Percentiles rank a stretch among this genome's conserved stretches.
Conservation (phyloP, 2,329 filamentous ascomycete genomes). For the Rugonectria rugulosa region DNA sequence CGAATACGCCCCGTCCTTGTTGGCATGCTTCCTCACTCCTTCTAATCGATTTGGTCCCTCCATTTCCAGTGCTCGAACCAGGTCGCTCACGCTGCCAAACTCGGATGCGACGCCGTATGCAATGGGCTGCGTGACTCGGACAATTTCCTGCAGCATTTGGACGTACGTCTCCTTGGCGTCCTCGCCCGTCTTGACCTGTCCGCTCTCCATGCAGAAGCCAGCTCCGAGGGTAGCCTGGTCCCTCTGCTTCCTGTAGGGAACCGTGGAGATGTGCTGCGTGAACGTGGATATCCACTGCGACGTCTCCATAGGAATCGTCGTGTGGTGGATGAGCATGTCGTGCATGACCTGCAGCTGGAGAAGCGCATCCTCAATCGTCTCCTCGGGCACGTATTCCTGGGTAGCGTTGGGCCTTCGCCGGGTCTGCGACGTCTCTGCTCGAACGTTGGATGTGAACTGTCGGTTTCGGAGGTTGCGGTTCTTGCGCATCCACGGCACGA, state of each 20-base stretch:
- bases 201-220: slow-evolving; percentile 80
- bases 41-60: slow-evolving; percentile 69
- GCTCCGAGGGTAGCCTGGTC: slow-evolving; percentile 60
- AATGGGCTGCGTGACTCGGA: slow-evolving; percentile 74
- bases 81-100: slow-evolving; percentile 63
- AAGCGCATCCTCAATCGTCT: slow-evolving; percentile 74
- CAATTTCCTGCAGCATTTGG: slow-evolving; percentile 79
- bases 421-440: slow-evolving; percentile 44
- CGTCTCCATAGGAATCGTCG: slow-evolving; percentile 65
- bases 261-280: slow-evolving; percentile 80
- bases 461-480: slow-evolving; percentile 73
- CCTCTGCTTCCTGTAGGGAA: slow-evolving; percentile 70
- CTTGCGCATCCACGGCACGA: slow-evolving; percentile 71
- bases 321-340: slow-evolving; percentile 74
- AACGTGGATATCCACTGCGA: slow-evolving; percentile 77
- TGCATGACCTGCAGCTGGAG: slow-evolving; percentile 75
- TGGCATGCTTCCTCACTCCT: slow-evolving; percentile 64
- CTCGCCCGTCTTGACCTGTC: slow-evolving; percentile 76
- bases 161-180: slow-evolving; percentile 72
- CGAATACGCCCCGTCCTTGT: slow-evolving; percentile 63
- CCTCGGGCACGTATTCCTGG: slow-evolving; percentile 68
- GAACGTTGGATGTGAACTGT: slow-evolving; percentile 71
- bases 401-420: slow-evolving; percentile 49
- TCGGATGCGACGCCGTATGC: slow-evolving; percentile 72
- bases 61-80: slow-evolving; percentile 66